phyloP scores from a whole-genome alignment of 345 rosid genomes.

The Pugionium cornutum region DNA sequence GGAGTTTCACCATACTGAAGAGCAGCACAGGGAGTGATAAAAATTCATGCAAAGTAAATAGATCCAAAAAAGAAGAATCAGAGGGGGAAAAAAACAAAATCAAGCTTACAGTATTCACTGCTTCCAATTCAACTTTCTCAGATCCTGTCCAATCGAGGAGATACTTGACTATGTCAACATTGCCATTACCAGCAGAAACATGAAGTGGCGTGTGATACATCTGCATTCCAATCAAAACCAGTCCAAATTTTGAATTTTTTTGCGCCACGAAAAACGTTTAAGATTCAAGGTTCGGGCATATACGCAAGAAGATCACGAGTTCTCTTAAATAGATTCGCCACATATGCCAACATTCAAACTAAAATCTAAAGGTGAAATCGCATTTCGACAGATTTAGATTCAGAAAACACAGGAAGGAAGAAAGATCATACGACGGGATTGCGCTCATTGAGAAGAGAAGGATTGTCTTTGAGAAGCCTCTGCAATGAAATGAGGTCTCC shows the following conservation, averaged over 20 bases:
- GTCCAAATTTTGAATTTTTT: not conserved
- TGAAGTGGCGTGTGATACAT: conserved; percentile 98
- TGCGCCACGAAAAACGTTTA: too few relatives aligned
- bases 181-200: conserved; percentile 84
- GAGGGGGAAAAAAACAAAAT: not conserved
- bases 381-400: not conserved
- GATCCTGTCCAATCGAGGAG: conserved; percentile 74
- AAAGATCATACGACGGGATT: conserved; percentile 75
- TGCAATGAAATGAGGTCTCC: conserved; percentile 76
- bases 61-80: not conserved
- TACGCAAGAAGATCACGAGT: too few relatives aligned
- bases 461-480: conserved; percentile 63
- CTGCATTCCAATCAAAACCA: conserved; percentile 46
- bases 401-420: not conserved
- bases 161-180: conserved; percentile 65
- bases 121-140: conserved; percentile 81
- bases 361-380: not conserved
- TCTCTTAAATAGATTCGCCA: not conserved
- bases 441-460: conserved; percentile 80
- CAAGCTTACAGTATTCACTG: conserved; percentile 67
- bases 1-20: conserved; percentile 98
- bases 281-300: too few relatives aligned
- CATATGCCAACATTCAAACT: not conserved
- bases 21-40: not conserved
- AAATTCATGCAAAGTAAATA: conserved; percentile 22